Evolutionary conservation across 1,284 basidiomycete genomes (phyloP).

Genomic region (Malassezia yamatoensis): DNA sequence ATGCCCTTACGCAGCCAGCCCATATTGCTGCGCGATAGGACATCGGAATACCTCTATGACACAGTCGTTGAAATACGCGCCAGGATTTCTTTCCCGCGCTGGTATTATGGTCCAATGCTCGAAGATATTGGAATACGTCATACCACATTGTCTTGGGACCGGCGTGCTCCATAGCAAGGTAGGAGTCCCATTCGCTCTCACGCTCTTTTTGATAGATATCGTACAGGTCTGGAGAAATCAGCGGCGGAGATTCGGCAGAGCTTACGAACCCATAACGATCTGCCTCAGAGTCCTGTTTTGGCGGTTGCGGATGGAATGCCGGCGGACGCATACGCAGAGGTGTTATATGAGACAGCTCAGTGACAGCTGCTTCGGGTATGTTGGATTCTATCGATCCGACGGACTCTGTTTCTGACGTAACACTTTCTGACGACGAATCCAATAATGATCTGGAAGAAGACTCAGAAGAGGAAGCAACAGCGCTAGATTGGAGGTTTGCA

Average conservation of each 20-base stretch:
- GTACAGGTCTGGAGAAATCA: slow-evolving; percentile 59
- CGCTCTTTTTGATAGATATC: slow-evolving; percentile 67
- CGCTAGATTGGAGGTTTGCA: too few species aligned
- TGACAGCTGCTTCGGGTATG: slow-evolving; percentile 51
- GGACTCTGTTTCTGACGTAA: background rate
- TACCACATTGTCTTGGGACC: slow-evolving; percentile 29
- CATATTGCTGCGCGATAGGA: slow-evolving; percentile 72
- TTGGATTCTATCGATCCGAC: background rate
- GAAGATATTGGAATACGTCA: slow-evolving; percentile 48
- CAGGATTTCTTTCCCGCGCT: slow-evolving; percentile 72
- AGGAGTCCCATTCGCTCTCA: slow-evolving; percentile 75
- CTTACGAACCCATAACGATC: slow-evolving; percentile 80
- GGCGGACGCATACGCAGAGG: slow-evolving; percentile 75
- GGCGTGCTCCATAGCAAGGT: slow-evolving; percentile 55
- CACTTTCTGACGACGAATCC: background rate
- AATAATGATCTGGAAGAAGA: too few species aligned
- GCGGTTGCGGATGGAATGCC: slow-evolving; percentile 45
- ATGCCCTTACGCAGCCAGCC: slow-evolving; percentile 81
- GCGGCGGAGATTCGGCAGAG: slow-evolving; percentile 35
- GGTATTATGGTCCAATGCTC: slow-evolving; percentile 58
- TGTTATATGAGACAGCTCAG: slow-evolving; percentile 82
- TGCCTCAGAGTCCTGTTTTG: background rate
- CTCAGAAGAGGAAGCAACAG: too few species aligned
- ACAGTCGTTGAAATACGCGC: slow-evolving; percentile 66
- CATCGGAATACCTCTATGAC: slow-evolving; percentile 75